A percentile compares a stretch with the other conserved stretches of the same genome.
Conservation (phyloP, 345 rosid species). For the Cardiospermum halicacabum region DNA sequence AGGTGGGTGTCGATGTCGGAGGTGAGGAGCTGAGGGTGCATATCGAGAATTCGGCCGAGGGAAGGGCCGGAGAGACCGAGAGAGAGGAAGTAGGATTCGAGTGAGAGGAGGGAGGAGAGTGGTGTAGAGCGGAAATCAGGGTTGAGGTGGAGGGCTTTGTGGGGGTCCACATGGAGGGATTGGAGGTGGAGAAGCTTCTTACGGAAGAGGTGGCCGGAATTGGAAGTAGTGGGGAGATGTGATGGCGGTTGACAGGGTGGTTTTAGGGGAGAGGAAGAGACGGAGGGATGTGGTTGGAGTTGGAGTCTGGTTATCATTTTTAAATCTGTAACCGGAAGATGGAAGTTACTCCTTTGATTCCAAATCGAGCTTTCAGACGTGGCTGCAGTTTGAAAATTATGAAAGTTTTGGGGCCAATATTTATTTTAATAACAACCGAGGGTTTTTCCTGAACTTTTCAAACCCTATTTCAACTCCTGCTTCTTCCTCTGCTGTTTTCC, state of each 20-base stretch:
- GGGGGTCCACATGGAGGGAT: conserved; percentile 56
- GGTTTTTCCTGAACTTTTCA: too few relatives aligned
- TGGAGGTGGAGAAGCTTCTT: conserved; percentile 66
- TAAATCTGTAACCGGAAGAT: too few relatives aligned
- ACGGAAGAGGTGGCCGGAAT: conserved; percentile 66
- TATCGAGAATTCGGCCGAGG: conserved; percentile 74
- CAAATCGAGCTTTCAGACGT: too few relatives aligned
- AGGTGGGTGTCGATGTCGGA: conserved; percentile 47
- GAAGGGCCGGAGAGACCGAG: conserved; percentile 59
- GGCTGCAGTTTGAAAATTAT: too few relatives aligned
- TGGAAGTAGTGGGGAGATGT: conserved; percentile 13
- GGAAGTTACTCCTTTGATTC: not conserved
- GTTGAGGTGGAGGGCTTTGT: conserved; percentile 59
- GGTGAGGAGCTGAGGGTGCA: conserved; percentile 68
- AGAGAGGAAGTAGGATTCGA: conserved; percentile 53
- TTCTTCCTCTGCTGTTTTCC: too few relatives aligned
- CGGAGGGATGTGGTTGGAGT: conserved; percentile 8
- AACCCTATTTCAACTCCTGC: too few relatives aligned
- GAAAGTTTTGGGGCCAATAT: too few relatives aligned
- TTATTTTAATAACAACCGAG: too few relatives aligned
- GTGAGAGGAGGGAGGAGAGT: conserved; percentile 60
- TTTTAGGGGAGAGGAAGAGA: not conserved
- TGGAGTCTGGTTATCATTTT: conserved; percentile 3
- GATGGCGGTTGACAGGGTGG: not conserved
- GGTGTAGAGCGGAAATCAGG: conserved; percentile 75